Conservation (phyloP, 2,329 filamentous ascomycete genomes). For the Talaromyces amestolkiae region DNA sequence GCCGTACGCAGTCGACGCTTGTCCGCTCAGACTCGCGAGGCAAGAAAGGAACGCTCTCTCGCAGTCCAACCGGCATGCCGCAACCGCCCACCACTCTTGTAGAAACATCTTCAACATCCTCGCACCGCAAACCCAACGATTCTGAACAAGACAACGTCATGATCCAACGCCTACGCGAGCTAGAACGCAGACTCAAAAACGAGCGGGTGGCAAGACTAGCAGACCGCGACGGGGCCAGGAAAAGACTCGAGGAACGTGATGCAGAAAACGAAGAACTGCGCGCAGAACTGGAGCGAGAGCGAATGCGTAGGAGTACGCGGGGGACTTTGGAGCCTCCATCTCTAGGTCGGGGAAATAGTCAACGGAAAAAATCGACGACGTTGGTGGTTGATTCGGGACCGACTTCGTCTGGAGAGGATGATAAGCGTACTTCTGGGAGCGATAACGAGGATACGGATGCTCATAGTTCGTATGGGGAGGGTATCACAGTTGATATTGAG, state of each 20-base stretch:
- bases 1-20: slow-evolving; percentile 5
- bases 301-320: slow-evolving; percentile 33
- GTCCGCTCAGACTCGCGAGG: slow-evolving; percentile 32
- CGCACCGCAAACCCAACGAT: slow-evolving; percentile 29
- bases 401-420: slow-evolving; percentile 16
- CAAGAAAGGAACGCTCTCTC: slow-evolving; percentile 23
- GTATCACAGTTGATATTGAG: slow-evolving; percentile 40
- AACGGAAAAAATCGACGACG: neutral
- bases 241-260: slow-evolving; percentile 73
- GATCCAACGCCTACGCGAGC: slow-evolving; percentile 79
- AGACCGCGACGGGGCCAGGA: slow-evolving; percentile 78
- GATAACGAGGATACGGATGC: slow-evolving; percentile 29
- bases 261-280: slow-evolving; percentile 70
- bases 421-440: slow-evolving; percentile 18
- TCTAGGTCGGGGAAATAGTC: neutral
- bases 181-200: slow-evolving; percentile 84
- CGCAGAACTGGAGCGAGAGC: slow-evolving; percentile 61
- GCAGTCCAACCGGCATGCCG: slow-evolving; percentile 34
- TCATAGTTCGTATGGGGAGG: slow-evolving; percentile 38
- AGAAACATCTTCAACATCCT: slow-evolving; percentile 22
- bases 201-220: slow-evolving; percentile 83
- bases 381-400: slow-evolving; percentile 10
- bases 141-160: slow-evolving; percentile 65
- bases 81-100: slow-evolving; percentile 32
- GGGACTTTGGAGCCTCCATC: neutral